Percentiles rank a stretch among this genome's conserved stretches.
phyloP scores from a whole-genome alignment of 1,139 yeast genomes.

The Debaryomyces psychrophilus region DNA sequence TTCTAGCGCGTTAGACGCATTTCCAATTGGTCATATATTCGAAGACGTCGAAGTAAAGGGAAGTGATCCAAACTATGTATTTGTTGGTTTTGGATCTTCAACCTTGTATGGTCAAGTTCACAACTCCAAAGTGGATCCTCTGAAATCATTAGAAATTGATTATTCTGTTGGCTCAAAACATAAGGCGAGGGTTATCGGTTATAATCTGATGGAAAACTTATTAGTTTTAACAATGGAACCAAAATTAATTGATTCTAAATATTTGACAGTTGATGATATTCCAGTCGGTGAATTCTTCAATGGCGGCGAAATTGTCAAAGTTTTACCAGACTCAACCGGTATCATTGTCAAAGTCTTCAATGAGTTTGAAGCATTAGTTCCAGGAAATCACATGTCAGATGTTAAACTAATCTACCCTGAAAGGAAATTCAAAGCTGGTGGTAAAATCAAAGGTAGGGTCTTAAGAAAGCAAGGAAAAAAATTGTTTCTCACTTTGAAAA shows the following conservation, averaged over 20 bases:
- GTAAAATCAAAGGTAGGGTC: constrained; percentile 75
- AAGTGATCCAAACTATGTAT: constrained; percentile 57
- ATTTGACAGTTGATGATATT: constrained; percentile 67
- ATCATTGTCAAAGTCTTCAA: constrained; percentile 66
- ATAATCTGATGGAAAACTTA: constrained; percentile 63
- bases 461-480: constrained; percentile 43
- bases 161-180: constrained; percentile 68
- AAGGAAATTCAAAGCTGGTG: constrained; percentile 83
- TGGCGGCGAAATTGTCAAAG: constrained; percentile 59
- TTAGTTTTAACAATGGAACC: constrained; percentile 73
- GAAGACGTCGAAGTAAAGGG: constrained; percentile 61
- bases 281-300: constrained; percentile 72
- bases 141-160: constrained; percentile 51
- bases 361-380: constrained; percentile 74
- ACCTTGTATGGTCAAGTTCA: constrained; percentile 68
- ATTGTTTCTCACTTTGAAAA: constrained; percentile 73
- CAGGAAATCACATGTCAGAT: constrained; percentile 80
- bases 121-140: constrained; percentile 65
- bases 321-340: constrained; percentile 67
- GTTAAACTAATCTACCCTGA: constrained; percentile 85
- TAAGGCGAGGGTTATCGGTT: constrained; percentile 77
- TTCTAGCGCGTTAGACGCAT: constrained; percentile 57
- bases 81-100: constrained; percentile 60
- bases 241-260: constrained; percentile 62
- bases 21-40: constrained; percentile 75